Conservation (phyloP, 345 rosid genomes). For the Cardamine resedifolia region DNA sequence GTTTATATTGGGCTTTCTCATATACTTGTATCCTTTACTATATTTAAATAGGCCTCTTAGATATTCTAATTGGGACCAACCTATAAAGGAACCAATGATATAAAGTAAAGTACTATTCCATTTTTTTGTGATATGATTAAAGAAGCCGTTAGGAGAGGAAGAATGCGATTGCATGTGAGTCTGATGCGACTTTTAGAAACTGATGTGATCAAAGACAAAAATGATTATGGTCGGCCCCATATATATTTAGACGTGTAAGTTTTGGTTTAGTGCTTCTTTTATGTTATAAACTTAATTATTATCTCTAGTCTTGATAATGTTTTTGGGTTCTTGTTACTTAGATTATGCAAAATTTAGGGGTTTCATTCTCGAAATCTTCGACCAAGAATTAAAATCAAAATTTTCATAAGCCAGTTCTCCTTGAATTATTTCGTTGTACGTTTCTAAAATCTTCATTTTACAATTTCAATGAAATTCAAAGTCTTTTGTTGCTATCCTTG, state of each 20-base stretch:
- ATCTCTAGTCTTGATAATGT: no score
- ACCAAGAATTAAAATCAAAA: neutral
- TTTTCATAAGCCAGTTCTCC: neutral
- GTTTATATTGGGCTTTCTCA: neutral
- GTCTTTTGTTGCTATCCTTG: no score
- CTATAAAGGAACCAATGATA: constrained; percentile 21
- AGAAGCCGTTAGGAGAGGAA: constrained; percentile 26
- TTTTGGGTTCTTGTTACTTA: no score
- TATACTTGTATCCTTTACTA: neutral
- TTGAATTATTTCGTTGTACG: no score
- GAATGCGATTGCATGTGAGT: constrained; percentile 37
- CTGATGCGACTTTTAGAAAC: constrained; percentile 35
- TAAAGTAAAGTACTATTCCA: constrained; percentile 10
- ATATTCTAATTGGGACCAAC: constrained; percentile 30
- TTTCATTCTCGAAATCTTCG: neutral
- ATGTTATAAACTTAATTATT: neutral
- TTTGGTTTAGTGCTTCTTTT: constrained; percentile 7
- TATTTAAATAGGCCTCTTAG: constrained; percentile 8
- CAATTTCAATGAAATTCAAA: no score
- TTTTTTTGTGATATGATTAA: constrained; percentile 30
- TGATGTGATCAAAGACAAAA: constrained; percentile 34
- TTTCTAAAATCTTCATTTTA: neutral
- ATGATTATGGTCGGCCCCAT: constrained; percentile 32
- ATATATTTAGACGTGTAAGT: constrained; percentile 18
- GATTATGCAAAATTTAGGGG: neutral